Evolutionary conservation across 2,329 filamentous ascomycete genomes (phyloP).

Genomic region (Volutella citrinella): DNA sequence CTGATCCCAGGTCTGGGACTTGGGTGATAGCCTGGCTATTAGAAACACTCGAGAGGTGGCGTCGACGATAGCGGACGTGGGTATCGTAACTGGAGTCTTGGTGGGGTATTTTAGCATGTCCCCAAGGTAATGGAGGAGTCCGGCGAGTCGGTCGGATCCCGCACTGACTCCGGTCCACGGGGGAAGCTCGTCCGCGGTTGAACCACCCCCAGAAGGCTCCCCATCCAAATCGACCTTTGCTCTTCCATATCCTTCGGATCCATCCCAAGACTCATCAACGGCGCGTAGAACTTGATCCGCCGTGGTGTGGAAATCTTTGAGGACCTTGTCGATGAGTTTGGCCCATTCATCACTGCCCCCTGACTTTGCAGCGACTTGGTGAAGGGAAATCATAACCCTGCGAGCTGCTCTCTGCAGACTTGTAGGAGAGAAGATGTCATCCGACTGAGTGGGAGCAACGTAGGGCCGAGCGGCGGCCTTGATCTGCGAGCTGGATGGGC

Average conservation of each 20-base stretch:
- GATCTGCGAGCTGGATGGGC: conserved; percentile 70
- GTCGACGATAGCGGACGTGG: conserved; percentile 66
- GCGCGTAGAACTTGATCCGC: conserved; percentile 76
- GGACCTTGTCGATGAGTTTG: conserved; percentile 58
- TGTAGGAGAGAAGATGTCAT: conserved; percentile 44
- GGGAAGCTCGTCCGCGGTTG: conserved; percentile 52
- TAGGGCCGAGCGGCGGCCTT: conserved; percentile 56
- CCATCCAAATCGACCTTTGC: conserved; percentile 42
- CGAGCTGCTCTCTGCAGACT: conserved; percentile 57
- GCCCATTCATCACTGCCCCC: conserved; percentile 76
- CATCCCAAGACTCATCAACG: conserved; percentile 79
- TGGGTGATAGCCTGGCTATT: conserved; percentile 53
- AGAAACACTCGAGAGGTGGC: conserved; percentile 67
- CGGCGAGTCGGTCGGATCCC: conserved; percentile 66
- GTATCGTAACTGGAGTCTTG: conserved; percentile 62
- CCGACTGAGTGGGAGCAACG: conserved; percentile 62
- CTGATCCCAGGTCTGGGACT: conserved; percentile 44
- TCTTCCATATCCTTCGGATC: conserved; percentile 50
- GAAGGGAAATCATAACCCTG: conserved; percentile 66
- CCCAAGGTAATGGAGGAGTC: conserved; percentile 63
- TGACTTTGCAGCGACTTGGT: conserved; percentile 79
- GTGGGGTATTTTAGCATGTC: conserved; percentile 64
- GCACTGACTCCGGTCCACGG: conserved; percentile 72
- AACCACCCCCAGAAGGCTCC: conserved; percentile 46
- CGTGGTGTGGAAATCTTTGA: conserved; percentile 66